Evolutionary conservation across 83 land plant genomes (phyloP).

Genomic region (Thuja plicata): DNA sequence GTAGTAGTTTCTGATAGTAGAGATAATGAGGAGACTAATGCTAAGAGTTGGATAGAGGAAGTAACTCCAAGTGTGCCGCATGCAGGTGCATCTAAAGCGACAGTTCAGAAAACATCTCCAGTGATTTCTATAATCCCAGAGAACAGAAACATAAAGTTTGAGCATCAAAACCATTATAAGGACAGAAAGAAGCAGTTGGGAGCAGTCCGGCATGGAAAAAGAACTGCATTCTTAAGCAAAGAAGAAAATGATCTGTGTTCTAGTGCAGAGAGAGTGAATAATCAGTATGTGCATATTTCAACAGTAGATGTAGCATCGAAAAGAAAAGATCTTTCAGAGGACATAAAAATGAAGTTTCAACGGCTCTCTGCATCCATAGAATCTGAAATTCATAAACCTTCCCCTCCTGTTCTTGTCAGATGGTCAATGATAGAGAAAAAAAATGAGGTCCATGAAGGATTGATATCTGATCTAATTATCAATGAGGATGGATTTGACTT

Average conservation of each 20-base stretch:
- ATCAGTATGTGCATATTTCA: not conserved
- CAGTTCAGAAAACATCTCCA: not conserved
- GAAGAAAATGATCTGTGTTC: not conserved
- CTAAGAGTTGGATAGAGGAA: not conserved
- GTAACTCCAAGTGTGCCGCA: not conserved
- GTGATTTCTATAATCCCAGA: not conserved
- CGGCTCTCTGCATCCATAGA: not conserved
- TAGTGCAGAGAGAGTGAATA: not conserved
- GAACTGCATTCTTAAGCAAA: not conserved
- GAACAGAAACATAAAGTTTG: not conserved
- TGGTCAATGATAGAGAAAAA: not conserved
- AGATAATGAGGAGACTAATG: not conserved
- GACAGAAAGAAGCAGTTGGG: not conserved
- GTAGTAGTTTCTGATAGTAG: not conserved
- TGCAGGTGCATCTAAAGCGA: not conserved
- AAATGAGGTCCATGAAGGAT: not conserved
- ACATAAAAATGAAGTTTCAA: conserved; percentile 2
- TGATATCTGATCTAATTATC: not conserved
- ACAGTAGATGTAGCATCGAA: not conserved
- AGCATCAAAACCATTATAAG: not conserved
- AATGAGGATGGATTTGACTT: not conserved
- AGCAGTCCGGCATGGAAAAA: no score
- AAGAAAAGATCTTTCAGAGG: not conserved
- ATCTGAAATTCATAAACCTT: not conserved
- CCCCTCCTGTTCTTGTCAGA: not conserved